phyloP scores from a whole-genome alignment of 2,329 filamentous ascomycete species.

The Colletotrichum sp. region DNA sequence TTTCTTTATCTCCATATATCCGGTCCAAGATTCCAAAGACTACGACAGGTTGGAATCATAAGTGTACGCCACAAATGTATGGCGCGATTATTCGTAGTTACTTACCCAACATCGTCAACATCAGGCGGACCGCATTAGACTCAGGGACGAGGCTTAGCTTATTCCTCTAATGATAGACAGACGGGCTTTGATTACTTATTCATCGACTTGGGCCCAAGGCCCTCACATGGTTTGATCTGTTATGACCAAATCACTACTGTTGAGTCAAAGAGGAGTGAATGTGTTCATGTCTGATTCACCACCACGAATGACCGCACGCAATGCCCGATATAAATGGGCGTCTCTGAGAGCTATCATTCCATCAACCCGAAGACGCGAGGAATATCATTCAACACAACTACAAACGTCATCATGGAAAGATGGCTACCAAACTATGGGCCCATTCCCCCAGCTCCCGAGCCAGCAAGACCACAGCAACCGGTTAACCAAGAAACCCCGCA shows the following conservation, averaged over 20 bases:
- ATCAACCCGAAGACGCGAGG: neutral
- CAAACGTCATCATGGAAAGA: neutral
- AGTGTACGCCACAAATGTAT: accelerated
- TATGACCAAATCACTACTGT: neutral
- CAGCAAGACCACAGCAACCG: neutral
- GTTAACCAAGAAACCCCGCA: neutral
- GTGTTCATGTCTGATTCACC: neutral
- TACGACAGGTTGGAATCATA: accelerated
- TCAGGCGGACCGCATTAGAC: neutral
- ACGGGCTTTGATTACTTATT: accelerated
- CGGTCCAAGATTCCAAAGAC: accelerated
- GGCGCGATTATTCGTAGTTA: neutral
- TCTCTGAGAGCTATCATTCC: neutral
- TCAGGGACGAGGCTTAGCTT: neutral
- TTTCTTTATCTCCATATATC: neutral
- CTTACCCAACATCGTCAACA: neutral
- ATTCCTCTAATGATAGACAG: accelerated
- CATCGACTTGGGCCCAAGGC: neutral
- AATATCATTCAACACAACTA: neutral
- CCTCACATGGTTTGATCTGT: neutral
- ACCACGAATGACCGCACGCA: neutral
- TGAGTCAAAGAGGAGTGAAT: neutral
- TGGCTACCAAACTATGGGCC: neutral
- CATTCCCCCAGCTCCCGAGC: neutral
- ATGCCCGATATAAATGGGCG: neutral